These are phyloP conservation scores for Cladosporium austrohemisphaericum DNA, from an alignment of 2,329 filamentous ascomycete genomes.

Conservation along the genomic window DNA sequence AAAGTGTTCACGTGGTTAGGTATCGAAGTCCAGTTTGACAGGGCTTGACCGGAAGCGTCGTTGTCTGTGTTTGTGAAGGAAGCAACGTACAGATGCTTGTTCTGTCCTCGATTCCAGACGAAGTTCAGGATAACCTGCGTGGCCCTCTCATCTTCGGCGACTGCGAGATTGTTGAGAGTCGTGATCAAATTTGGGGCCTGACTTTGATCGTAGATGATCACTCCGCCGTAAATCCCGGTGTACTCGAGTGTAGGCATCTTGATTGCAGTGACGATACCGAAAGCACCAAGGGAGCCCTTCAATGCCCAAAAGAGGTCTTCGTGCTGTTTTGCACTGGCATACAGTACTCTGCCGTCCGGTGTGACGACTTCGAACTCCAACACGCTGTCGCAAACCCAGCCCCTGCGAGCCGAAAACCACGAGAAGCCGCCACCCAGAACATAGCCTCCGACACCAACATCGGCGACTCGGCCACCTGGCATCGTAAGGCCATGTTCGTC, in stretches of 20 bases:
- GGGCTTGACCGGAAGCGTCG: conserved; percentile 8
- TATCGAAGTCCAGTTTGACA: conserved; percentile 18
- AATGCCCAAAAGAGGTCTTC: conserved; percentile 29
- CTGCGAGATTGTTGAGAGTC: conserved; percentile 15
- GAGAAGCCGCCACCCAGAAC: conserved; percentile 47
- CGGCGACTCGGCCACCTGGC: conserved; percentile 42
- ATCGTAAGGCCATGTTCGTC: conserved; percentile 41
- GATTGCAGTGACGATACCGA: conserved; percentile 28
- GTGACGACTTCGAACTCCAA: conserved; percentile 25
- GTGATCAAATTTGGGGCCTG: conserved; percentile 17
- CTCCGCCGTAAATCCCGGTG: conserved; percentile 27
- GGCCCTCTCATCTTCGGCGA: conserved; percentile 12
- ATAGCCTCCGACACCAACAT: conserved; percentile 46
- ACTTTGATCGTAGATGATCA: conserved; percentile 16
- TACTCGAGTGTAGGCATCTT: conserved; percentile 22
- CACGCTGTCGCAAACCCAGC: conserved; percentile 45
- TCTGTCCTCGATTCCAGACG: conserved; percentile 19
- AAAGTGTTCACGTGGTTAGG: conserved; percentile 18
- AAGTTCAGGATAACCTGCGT: conserved; percentile 22
- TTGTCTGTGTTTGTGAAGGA: conserved; percentile 23
- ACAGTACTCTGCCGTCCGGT: conserved; percentile 23
- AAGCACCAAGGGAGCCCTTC: conserved; percentile 23
- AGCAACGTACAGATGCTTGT: conserved; percentile 17
- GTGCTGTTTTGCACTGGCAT: conserved; percentile 19
- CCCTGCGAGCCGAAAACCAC: conserved; percentile 45